A percentile compares a stretch with the other conserved stretches of the same genome.
These are phyloP conservation scores for Calonectria hongkongensis DNA, from an alignment of 2,329 filamentous ascomycete species.

Conservation along the genomic window DNA sequence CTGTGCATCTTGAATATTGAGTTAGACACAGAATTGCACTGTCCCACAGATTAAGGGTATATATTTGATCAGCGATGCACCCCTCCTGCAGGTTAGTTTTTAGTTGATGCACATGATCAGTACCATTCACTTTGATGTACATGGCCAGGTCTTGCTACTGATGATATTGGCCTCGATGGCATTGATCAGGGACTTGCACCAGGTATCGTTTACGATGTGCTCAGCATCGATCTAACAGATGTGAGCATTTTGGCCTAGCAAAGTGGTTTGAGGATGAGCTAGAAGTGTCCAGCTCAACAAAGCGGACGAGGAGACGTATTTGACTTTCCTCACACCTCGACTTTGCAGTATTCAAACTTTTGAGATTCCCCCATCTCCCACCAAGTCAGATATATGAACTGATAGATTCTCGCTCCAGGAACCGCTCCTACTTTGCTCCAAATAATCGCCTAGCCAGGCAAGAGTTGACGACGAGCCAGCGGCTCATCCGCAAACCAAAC, in stretches of 20 bases:
- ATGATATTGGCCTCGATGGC: too few species aligned
- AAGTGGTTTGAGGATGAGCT: background rate
- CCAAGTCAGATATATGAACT: background rate
- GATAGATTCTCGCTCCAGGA: too few species aligned
- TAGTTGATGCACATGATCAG: too few species aligned
- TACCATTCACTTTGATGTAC: too few species aligned
- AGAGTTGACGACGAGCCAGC: background rate
- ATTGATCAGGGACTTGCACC: background rate
- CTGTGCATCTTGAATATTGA: too few species aligned
- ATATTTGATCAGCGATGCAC: too few species aligned
- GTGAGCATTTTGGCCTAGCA: background rate
- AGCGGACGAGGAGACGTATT: background rate
- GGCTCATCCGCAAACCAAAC: background rate
- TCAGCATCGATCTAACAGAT: background rate
- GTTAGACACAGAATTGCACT: too few species aligned
- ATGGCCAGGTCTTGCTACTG: too few species aligned
- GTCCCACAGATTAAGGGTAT: too few species aligned
- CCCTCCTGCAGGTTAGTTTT: too few species aligned
- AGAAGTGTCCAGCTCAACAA: background rate
- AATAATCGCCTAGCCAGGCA: background rate
- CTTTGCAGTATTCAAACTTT: background rate
- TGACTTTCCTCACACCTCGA: background rate
- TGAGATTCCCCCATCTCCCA: background rate
- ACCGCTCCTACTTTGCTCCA: background rate
- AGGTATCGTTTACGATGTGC: background rate